A percentile compares a stretch with the other conserved stretches of the same genome.
phyloP scores from a whole-genome alignment of 371 early-diverging fungal genomes.

The Blyttiomyces sp. region DNA sequence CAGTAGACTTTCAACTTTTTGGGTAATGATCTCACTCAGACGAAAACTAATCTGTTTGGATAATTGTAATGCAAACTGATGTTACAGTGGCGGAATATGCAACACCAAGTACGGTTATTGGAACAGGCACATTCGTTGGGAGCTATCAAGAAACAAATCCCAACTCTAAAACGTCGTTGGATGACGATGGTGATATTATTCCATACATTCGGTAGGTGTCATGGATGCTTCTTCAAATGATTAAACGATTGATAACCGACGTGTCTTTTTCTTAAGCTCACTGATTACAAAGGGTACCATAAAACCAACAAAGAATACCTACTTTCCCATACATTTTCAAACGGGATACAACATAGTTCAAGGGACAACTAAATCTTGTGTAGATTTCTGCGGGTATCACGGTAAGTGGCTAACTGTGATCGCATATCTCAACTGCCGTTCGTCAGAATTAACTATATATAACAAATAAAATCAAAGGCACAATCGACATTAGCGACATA shows the following conservation, averaged over 20 bases:
- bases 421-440: not conserved
- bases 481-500: slow-evolving; percentile 11
- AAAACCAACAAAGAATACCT: slow-evolving; percentile 9
- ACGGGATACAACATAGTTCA: slow-evolving; percentile 11
- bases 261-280: not conserved
- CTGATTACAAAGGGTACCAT: slow-evolving; percentile 3
- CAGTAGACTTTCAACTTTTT: too few species aligned
- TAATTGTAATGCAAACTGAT: too few species aligned
- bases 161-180: not conserved
- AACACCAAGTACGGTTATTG: too few species aligned
- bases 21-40: too few species aligned
- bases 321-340: slow-evolving; percentile 29
- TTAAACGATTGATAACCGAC: too few species aligned
- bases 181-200: not conserved
- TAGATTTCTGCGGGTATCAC: slow-evolving; percentile 20
- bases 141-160: not conserved
- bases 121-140: too few species aligned
- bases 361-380: slow-evolving; percentile 8
- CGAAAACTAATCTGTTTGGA: too few species aligned
- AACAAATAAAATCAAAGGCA: slow-evolving; percentile 9
- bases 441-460: not conserved
- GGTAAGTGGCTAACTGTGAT: not conserved
- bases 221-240: too few species aligned
- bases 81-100: not conserved
- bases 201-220: not conserved